Conservation (phyloP, 306 rosid genomes). For the Trichosanthes cucumerina region DNA sequence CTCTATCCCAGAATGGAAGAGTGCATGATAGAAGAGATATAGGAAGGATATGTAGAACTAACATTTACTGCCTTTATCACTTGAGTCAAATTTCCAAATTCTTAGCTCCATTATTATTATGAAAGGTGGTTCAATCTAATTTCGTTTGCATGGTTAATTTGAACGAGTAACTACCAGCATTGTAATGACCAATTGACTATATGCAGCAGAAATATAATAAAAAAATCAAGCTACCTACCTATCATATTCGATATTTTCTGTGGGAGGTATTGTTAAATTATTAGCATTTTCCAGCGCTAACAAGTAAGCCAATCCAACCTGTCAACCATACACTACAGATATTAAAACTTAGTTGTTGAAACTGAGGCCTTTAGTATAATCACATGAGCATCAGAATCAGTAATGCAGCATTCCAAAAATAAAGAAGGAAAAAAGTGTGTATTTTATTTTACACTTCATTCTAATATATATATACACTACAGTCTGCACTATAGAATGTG, state of each 20-base stretch:
- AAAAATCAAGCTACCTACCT: constrained; percentile 36
- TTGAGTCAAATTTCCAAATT: background rate
- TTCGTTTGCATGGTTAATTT: background rate
- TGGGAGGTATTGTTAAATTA: constrained; percentile 45
- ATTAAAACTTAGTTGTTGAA: constrained; percentile 2
- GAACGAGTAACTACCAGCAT: background rate
- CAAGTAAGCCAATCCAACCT: constrained; percentile 93
- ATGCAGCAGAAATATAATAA: background rate
- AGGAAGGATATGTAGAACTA: background rate
- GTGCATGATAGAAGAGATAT: background rate
- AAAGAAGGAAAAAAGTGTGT: background rate
- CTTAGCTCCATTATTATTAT: background rate
- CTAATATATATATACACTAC: background rate
- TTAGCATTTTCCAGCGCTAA: constrained; percentile 85
- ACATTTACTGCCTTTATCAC: background rate
- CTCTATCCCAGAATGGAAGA: background rate
- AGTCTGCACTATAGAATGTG: background rate
- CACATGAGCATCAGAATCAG: background rate
- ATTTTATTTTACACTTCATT: background rate
- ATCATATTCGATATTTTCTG: constrained; percentile 84
- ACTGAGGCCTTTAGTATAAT: background rate
- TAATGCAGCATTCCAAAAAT: background rate
- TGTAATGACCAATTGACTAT: background rate
- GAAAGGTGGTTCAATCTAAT: background rate
- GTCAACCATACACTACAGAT: constrained; percentile 19